Evolutionary conservation across 1,284 basidiomycete genomes (phyloP), one percentile per base, ranked within the genome.

Genomic region (Fomitopsis palustris): DNA sequence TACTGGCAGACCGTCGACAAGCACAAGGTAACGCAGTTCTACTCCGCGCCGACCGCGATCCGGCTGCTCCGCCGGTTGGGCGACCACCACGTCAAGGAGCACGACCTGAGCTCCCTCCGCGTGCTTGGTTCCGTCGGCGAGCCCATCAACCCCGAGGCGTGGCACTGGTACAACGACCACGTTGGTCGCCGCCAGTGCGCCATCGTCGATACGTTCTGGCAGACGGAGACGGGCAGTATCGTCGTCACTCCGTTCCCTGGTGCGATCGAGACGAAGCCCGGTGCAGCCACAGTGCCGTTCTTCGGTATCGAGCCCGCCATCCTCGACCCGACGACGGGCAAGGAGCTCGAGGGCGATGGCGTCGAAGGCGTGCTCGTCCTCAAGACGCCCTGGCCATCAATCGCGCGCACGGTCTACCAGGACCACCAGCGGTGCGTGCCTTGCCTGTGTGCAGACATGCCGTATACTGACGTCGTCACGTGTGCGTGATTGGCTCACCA

Each of bases 71-170:
- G 96, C 68, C 81, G 92, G 52, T 84, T 97, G 55, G 96, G 96
- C 56, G 84, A 89, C 65, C 88, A 96, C 61, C 90, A 95, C 72
- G 93, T 96, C 64, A 82, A 93, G 71, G 80, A 84, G 39, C 84
- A 96, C 77, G 94, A 98, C 74, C 83, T 98, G 37, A 86, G 82
- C 66, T 86, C 85, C 35, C 77, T 99, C 61, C 88, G 96, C 61
- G 91, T 97, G 21, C 81, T 99, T 41, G 96, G 96, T 33, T 88
- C 84, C 60, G 96, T 99, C 57, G 97, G 96, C 56, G 96, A 99
- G 78, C 97, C 97, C 6, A 98, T 99, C 81, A 98, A 98, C 78
- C 96, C 96, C 29, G 96, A 98, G 75, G 97, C 96, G 4, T 98
- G 97, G 96, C 86, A 96, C 71, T 98, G 96, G 96, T 98, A 96